Evolutionary conservation across 176 grass and related monocot genomes (phyloP), one percentile per base, ranked within the genome.

Genomic region (Carex myosuroides): DNA sequence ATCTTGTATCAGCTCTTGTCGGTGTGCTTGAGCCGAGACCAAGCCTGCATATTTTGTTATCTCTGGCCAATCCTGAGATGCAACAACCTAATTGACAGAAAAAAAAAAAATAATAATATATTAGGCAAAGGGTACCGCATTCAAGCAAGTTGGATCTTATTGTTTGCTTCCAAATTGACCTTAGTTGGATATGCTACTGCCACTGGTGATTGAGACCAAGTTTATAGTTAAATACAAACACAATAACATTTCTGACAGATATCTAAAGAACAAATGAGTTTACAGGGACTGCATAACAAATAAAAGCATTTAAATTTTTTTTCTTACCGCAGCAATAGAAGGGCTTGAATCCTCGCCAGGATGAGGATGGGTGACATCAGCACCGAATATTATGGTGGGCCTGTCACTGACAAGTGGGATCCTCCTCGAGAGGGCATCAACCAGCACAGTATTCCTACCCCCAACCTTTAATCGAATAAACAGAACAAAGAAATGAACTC

Each of bases 11-110:
- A 93, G 48, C 35, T 98, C 92, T 37, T 98, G 92, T 64, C 95
- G 88, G 66, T 98, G 95, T 33, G 91, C 65, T 46, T 98, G 95
- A 48, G 95, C 95, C 83, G 90, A 94, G 61, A 98, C 95, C 71
- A 98, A 88, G 54, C 95, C 92, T 29, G 95, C 92, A 86, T 98
- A 98, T 79, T 94, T 98, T 59, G 95, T 98, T 30, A 98, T 87
- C 87, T 98, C 95, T 8, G 95, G 95, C 92, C 95, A 98, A 88
- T 98, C 95, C 37, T 93, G 95, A 66, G 95, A 94, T 2, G 95
- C 92, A 58, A 98, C 95, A 82, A 98, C 95, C 95, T 97, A 59
- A 81, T 90, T 53, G 44, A 16, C 59, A 70, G 69, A 1, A 29
- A 29, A 35, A 75, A 59, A 70, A 46, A 82, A 17, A 74, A 54